Conservation (phyloP, 768 basidiomycete species). For the Boletus bicolor region DNA sequence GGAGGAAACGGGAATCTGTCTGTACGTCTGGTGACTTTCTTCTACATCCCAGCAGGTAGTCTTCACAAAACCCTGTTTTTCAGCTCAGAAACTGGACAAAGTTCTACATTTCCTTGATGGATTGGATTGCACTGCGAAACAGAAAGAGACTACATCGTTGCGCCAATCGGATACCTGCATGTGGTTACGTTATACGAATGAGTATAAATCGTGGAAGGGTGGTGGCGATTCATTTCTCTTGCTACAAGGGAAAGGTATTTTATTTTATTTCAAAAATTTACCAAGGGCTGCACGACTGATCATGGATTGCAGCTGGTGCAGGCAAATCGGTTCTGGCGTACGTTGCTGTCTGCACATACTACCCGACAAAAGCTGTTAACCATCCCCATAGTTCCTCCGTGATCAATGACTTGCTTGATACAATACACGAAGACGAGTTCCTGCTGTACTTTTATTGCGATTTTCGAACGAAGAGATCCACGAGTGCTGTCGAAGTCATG, state of each 20-base stretch:
- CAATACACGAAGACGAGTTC: background rate
- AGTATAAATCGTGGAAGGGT: slow-evolving; percentile 1
- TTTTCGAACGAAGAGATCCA: slow-evolving; percentile 4
- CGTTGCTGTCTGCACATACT: too few relatives aligned
- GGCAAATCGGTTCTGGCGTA: too few relatives aligned
- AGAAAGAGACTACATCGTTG: background rate
- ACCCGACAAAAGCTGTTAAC: too few relatives aligned
- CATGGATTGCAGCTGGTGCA: too few relatives aligned
- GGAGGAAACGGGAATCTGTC: too few relatives aligned
- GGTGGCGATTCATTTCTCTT: slow-evolving; percentile 3
- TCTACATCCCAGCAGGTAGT: too few relatives aligned
- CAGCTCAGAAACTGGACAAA: background rate
- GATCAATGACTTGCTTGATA: too few relatives aligned
- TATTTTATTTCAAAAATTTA: too few relatives aligned
- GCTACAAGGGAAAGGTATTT: slow-evolving; percentile 16
- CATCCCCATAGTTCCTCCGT: too few relatives aligned
- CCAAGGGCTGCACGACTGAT: too few relatives aligned
- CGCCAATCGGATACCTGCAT: slow-evolving; percentile 10
- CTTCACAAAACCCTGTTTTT: too few relatives aligned
- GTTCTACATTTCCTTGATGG: background rate
- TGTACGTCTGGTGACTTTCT: too few relatives aligned
- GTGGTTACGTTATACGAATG: slow-evolving; percentile 1
- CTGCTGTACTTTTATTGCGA: slow-evolving; percentile 18
- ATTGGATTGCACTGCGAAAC: background rate
- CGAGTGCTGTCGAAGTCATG: slow-evolving; percentile 6